A percentile compares a stretch with the other conserved stretches of the same genome.
Conservation (phyloP, 2,329 filamentous ascomycete genomes). For the Exophiala oligosperma region DNA sequence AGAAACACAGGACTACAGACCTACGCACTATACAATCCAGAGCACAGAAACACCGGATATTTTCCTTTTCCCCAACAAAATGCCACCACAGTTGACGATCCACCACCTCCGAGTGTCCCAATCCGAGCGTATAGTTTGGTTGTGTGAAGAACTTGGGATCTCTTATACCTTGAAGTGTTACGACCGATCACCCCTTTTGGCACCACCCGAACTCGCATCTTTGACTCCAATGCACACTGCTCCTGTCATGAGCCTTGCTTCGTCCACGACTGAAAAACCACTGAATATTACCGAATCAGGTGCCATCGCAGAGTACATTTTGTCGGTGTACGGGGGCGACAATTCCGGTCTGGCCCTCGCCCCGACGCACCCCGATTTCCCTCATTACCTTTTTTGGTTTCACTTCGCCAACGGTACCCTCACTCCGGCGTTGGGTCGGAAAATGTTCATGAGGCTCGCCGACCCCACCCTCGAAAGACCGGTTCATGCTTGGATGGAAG, state of each 20-base stretch:
- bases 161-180: conserved; percentile 53
- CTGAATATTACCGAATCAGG: conserved; percentile 59
- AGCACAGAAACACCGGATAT: too few species aligned
- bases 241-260: conserved; percentile 58
- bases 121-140: conserved; percentile 64
- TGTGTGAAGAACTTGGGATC: conserved; percentile 64
- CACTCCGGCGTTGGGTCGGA: conserved; percentile 40
- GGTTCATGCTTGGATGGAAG: conserved; percentile 33
- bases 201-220: conserved; percentile 39
- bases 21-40: too few species aligned
- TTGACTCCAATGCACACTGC: conserved; percentile 56
- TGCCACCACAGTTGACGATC: conserved; percentile 36
- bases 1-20: too few species aligned
- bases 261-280: conserved; percentile 31
- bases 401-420: conserved; percentile 57
- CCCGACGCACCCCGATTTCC: conserved; percentile 51
- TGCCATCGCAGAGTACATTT: conserved; percentile 64
- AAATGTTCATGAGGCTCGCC: conserved; percentile 40
- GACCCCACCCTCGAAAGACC: conserved; percentile 33
- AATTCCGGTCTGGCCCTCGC: conserved; percentile 47
- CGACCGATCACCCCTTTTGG: conserved; percentile 47
- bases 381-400: conserved; percentile 66
- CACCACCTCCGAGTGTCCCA: conserved; percentile 61
- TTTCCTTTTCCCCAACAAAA: neutral
- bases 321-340: conserved; percentile 54